Conservation (phyloP, 345 rosid genomes). For the Adansonia digitata region DNA sequence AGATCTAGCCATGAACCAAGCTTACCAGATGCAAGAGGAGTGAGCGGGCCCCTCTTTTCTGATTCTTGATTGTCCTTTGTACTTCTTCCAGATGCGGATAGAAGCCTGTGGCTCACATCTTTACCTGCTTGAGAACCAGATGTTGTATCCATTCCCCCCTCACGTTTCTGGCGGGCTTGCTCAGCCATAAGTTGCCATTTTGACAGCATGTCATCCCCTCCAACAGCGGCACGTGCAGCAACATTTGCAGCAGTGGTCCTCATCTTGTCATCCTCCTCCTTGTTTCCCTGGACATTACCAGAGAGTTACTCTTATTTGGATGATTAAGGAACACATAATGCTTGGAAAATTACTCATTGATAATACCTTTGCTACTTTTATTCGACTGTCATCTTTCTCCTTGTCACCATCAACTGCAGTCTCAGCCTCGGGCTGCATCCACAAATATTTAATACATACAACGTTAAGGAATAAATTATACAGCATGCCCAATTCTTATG, state of each 20-base stretch:
- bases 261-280: slow-evolving; percentile 98
- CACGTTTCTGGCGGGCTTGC: slow-evolving; percentile 87
- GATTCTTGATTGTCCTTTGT: slow-evolving; percentile 51
- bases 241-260: slow-evolving; percentile 96
- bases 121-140: slow-evolving; percentile 52
- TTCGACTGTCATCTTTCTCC: slow-evolving; percentile 71
- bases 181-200: slow-evolving; percentile 99
- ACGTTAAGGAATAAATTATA: neutral
- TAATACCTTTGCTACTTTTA: slow-evolving; percentile 63
- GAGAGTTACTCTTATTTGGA: neutral
- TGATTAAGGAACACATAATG: neutral
- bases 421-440: slow-evolving; percentile 71
- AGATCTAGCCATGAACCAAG: neutral
- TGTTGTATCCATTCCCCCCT: slow-evolving; percentile 39
- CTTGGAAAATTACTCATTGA: neutral
- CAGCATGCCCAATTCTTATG: neutral
- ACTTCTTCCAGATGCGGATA: slow-evolving; percentile 49
- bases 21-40: slow-evolving; percentile 47
- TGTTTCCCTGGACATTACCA: slow-evolving; percentile 44
- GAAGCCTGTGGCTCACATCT: slow-evolving; percentile 39
- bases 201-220: slow-evolving; percentile 87
- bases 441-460: slow-evolving; percentile 12
- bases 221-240: slow-evolving; percentile 95
- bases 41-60: slow-evolving; percentile 40
- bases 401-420: slow-evolving; percentile 66